These are phyloP conservation scores for Chaetomiaceae sp. DNA, from an alignment of 2,329 filamentous ascomycete species.

Conservation along the genomic window DNA sequence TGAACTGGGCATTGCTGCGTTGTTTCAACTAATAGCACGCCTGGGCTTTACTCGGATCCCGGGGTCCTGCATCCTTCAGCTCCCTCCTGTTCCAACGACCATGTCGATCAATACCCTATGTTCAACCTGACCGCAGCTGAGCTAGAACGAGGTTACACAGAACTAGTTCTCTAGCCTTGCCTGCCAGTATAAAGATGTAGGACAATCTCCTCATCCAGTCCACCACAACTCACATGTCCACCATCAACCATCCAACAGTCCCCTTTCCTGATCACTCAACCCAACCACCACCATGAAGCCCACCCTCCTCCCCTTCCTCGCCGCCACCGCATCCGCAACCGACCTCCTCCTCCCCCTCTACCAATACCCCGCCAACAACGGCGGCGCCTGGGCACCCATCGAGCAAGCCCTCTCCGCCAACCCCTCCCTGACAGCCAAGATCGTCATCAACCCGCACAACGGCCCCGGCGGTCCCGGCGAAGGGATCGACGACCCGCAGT, in stretches of 20 bases:
- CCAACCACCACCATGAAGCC: neutral
- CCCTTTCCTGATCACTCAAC: neutral
- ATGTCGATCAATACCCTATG: too few species aligned
- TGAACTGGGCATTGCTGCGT: too few species aligned
- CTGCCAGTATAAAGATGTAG: too few species aligned
- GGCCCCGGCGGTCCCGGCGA: slow-evolving; percentile 9
- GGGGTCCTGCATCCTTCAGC: neutral
- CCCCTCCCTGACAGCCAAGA: slow-evolving; percentile 6
- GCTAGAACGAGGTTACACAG: too few species aligned
- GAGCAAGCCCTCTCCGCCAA: slow-evolving; percentile 4
- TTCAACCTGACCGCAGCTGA: too few species aligned
- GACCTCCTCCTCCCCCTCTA: slow-evolving; percentile 16
- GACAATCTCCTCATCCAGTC: too few species aligned
- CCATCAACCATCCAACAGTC: neutral
- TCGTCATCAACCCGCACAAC: slow-evolving; percentile 18
- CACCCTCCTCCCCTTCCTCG: neutral
- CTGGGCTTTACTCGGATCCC: neutral
- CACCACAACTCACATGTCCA: neutral
- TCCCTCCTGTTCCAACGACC: too few species aligned
- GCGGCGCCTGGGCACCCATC: slow-evolving; percentile 14
- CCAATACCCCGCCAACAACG: slow-evolving; percentile 15
- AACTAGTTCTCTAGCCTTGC: too few species aligned
- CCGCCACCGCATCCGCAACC: slow-evolving; percentile 4
- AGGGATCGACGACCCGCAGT: slow-evolving; percentile 9
- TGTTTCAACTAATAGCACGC: neutral